phyloP scores from a whole-genome alignment of 768 basidiomycete species.

The Lyophyllum semitale region DNA sequence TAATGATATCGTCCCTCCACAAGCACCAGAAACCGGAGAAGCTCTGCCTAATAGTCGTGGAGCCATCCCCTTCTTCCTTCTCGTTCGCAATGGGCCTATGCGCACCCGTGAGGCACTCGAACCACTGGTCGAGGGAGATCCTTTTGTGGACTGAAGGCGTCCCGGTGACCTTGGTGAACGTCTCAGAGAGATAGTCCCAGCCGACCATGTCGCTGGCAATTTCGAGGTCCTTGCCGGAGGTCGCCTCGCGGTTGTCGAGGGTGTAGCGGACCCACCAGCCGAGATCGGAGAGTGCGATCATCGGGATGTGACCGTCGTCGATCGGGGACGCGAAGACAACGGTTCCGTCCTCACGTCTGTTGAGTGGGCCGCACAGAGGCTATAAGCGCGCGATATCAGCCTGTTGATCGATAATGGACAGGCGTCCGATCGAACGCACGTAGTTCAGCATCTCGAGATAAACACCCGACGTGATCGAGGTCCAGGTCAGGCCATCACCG shows the following conservation, averaged over 20 bases:
- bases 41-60: constrained; percentile 37
- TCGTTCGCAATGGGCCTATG: constrained; percentile 33
- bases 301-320: constrained; percentile 35
- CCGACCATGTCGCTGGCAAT: constrained; percentile 38
- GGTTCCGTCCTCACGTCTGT: constrained; percentile 38
- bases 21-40: constrained; percentile 45
- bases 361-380: constrained; percentile 34
- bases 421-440: constrained; percentile 27
- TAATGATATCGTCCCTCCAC: constrained; percentile 45
- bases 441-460: constrained; percentile 45
- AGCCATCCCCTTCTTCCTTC: constrained; percentile 27
- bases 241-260: constrained; percentile 35
- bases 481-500: constrained; percentile 36
- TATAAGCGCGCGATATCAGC: neutral
- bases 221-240: constrained; percentile 36
- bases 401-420: too few relatives aligned
- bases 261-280: constrained; percentile 43
- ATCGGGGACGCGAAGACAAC: constrained; percentile 40
- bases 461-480: constrained; percentile 36
- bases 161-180: constrained; percentile 39
- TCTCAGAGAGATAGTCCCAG: constrained; percentile 36
- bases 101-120: constrained; percentile 25
- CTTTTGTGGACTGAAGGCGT: constrained; percentile 32
- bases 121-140: constrained; percentile 35
- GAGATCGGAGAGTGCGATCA: constrained; percentile 40